Evolutionary conservation across 768 basidiomycete species (phyloP).

Genomic region (Lyophyllum semitale): DNA sequence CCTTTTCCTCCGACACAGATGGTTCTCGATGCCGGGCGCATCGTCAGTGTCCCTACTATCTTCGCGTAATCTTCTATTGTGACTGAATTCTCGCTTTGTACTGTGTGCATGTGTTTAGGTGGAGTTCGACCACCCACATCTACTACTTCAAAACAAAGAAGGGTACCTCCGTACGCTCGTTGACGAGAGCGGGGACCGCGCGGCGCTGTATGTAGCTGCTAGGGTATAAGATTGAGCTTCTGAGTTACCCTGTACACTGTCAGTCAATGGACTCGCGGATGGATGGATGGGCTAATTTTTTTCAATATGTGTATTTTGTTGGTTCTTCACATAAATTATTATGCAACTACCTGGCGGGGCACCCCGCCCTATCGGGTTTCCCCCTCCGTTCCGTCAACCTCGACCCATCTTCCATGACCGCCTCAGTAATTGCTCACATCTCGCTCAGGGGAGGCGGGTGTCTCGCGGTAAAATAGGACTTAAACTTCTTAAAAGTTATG

Average conservation of each 20-base stretch:
- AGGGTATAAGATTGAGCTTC: slow-evolving; percentile 5
- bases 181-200: slow-evolving; percentile 57
- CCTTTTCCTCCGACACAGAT: slow-evolving; percentile 28
- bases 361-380: too few species aligned
- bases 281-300: neutral
- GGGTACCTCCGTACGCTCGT: slow-evolving; percentile 56
- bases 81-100: neutral
- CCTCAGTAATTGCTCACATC: too few species aligned
- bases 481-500: too few species aligned
- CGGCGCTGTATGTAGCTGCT: slow-evolving; percentile 46
- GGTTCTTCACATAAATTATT: too few species aligned
- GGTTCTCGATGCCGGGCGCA: slow-evolving; percentile 51
- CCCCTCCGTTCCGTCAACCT: too few species aligned
- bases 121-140: slow-evolving; percentile 55
- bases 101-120: too few species aligned
- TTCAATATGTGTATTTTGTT: too few species aligned
- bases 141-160: slow-evolving; percentile 52
- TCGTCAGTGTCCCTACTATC: slow-evolving; percentile 34
- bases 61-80: neutral
- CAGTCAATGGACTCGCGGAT: neutral
- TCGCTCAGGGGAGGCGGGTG: too few species aligned
- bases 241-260: neutral
- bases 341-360: too few species aligned
- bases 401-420: too few species aligned
- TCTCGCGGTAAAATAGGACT: too few species aligned